Conservation (phyloP, 192 early-diverging fungal genomes). For the Linnemannia zychae region DNA sequence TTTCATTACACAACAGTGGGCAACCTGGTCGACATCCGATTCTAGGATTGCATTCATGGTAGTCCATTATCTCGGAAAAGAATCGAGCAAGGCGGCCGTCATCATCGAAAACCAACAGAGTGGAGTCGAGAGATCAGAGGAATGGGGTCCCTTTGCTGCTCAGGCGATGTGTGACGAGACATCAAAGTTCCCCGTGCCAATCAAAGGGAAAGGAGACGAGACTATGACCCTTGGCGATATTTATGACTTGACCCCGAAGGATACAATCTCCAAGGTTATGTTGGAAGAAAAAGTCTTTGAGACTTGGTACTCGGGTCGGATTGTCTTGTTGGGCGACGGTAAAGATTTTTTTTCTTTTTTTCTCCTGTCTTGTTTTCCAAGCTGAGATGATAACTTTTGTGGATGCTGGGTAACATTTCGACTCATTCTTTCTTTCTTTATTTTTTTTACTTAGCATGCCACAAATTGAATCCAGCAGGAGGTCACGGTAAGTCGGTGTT, state of each 20-base stretch:
- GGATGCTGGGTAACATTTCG: too few relatives aligned
- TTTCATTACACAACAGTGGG: neutral
- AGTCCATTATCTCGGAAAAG: neutral
- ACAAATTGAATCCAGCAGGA: neutral
- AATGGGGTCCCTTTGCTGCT: slow-evolving; percentile 5
- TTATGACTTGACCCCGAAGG: neutral
- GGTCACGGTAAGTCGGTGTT: neutral
- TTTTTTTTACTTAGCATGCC: neutral
- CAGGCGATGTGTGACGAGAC: slow-evolving; percentile 2
- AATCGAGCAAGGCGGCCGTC: neutral
- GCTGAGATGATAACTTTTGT: neutral
- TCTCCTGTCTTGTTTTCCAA: neutral
- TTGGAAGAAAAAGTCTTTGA: slow-evolving; percentile 18
- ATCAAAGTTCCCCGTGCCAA: neutral
- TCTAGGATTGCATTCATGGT: neutral
- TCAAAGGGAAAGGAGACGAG: neutral
- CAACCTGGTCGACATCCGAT: neutral
- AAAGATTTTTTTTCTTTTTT: neutral
- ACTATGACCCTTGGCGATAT: neutral
- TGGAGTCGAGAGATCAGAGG: neutral
- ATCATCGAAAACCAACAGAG: neutral
- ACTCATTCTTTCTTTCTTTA: neutral
- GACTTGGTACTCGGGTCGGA: slow-evolving; percentile 5
- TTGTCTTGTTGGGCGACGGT: slow-evolving; percentile 7
- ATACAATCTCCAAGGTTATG: slow-evolving; percentile 12